phyloP scores from a whole-genome alignment of 2,329 filamentous ascomycete species.

The Hymenoscyphus salicellus region DNA sequence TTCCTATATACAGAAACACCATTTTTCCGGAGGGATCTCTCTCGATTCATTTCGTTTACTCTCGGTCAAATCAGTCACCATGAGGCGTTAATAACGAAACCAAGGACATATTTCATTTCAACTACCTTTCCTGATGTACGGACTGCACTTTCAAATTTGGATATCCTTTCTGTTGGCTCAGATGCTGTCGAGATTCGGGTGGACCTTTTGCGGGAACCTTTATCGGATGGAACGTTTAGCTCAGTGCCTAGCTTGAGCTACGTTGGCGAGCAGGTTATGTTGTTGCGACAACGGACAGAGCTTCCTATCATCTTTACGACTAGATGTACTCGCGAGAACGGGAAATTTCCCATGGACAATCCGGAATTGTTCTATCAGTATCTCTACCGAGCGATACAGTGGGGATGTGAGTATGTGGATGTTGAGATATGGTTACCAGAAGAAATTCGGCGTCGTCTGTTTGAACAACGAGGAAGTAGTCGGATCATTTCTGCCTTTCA shows the following conservation, averaged over 20 bases:
- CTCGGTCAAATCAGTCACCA: slow-evolving; percentile 78
- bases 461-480: slow-evolving; percentile 70
- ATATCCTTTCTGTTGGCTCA: slow-evolving; percentile 81
- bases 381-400: slow-evolving; percentile 79
- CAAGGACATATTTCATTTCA: slow-evolving; percentile 79
- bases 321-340: slow-evolving; percentile 77
- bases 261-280: slow-evolving; percentile 82
- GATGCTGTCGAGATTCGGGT: slow-evolving; percentile 84
- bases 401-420: slow-evolving; percentile 87
- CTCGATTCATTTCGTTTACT: slow-evolving; percentile 75
- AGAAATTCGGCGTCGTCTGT: slow-evolving; percentile 64
- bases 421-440: slow-evolving; percentile 86
- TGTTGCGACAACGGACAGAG: slow-evolving; percentile 77
- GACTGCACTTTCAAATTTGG: slow-evolving; percentile 76
- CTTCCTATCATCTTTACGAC: slow-evolving; percentile 89
- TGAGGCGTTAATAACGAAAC: slow-evolving; percentile 72
- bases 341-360: slow-evolving; percentile 79
- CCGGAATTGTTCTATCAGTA: slow-evolving; percentile 73
- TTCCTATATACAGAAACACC: slow-evolving; percentile 75
- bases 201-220: slow-evolving; percentile 72
- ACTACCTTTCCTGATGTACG: slow-evolving; percentile 86
- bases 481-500: slow-evolving; percentile 91
- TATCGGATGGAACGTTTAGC: slow-evolving; percentile 58
- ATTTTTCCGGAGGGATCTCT: slow-evolving; percentile 71
- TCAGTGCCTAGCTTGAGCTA: slow-evolving; percentile 75